Percentiles rank a stretch among this genome's conserved stretches.
phyloP scores from a whole-genome alignment of 2,329 filamentous ascomycete species.

The Cercospora janseana region DNA sequence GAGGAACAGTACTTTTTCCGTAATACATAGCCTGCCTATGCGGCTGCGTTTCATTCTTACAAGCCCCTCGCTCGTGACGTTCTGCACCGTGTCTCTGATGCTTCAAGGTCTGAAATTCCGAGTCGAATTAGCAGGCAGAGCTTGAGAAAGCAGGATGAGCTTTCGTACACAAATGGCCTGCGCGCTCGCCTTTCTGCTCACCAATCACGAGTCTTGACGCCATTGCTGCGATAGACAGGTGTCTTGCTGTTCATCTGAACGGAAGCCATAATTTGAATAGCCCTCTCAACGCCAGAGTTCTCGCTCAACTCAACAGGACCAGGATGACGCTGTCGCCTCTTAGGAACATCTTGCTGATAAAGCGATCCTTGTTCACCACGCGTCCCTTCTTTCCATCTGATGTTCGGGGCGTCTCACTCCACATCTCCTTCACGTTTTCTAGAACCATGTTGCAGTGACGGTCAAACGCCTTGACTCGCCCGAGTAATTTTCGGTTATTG shows the following conservation, averaged over 20 bases:
- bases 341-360: slow-evolving; percentile 97
- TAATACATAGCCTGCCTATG: slow-evolving; percentile 21
- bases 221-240: too few relatives aligned
- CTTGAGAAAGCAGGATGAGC: background rate
- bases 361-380: slow-evolving; percentile 94
- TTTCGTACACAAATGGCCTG: slow-evolving; percentile 10
- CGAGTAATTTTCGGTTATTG: slow-evolving; percentile 96
- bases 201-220: too few relatives aligned
- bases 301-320: slow-evolving; percentile 66
- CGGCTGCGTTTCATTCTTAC: slow-evolving; percentile 11
- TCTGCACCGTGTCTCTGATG: background rate
- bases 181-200: too few relatives aligned
- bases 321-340: slow-evolving; percentile 85
- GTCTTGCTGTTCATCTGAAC: too few relatives aligned
- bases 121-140: slow-evolving; percentile 8
- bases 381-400: slow-evolving; percentile 84
- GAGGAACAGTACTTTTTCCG: slow-evolving; percentile 19
- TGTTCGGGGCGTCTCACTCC: slow-evolving; percentile 87
- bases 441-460: slow-evolving; percentile 99
- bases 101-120: background rate
- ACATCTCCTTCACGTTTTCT: slow-evolving; percentile 99
- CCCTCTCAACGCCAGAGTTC: slow-evolving; percentile 9
- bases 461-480: slow-evolving; percentile 97
- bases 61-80: slow-evolving; percentile 7
- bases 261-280: too few relatives aligned